Evolutionary conservation across 2,329 filamentous ascomycete genomes (phyloP), one percentile per base, ranked within the genome.

Genomic region (Botrytis aclada): DNA sequence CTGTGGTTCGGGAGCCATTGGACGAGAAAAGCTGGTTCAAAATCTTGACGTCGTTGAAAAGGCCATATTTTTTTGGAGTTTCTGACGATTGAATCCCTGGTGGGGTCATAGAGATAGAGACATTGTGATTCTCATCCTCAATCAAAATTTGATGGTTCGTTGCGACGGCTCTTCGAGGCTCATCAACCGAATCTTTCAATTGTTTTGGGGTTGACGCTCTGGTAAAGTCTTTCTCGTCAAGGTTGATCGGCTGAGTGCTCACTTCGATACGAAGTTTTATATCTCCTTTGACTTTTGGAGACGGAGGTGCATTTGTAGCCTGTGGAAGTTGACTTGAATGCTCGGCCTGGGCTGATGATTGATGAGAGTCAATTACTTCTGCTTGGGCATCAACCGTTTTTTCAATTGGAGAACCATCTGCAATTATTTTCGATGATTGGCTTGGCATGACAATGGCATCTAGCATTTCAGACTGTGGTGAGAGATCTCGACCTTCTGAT

Each of bases 11-110:
- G 39, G 65, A 25, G n/a, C 18, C 47, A 56, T 22, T 67, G 5
- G 65, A 56, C 14, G 65, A 67, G 47, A 67, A 67, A 41, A 67
- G 34, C 8, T 56, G 37, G 34, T 67, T 56, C 65, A 67, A 54
- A 41, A 18, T 25, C 29, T 56, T 37, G 12, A 41, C n/a, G n/a
- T 67, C 47, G 6, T 67, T n/a, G n/a, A 67, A 67, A 56, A 47
- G 65, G 18, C 65, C 47, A 18, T 43, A 56, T 25, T 56, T 56
- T 41, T 29, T 22, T 7, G 34, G 18, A 14, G 0, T 32, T 25
- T 32, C 34, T 41, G 65, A 9, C 1, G n/a, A 10, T 16, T 7
- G 39, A 9, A 6, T 56, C 18, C 20, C 37, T n/a, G 34, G 22
- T 7, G 47, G 18, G 10, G 22, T 20, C 18, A 18, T 29, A 1